A percentile compares a stretch with the other conserved stretches of the same genome.
phyloP scores from a whole-genome alignment of 2,329 filamentous ascomycete species.

The Teratosphaeria destructans region DNA sequence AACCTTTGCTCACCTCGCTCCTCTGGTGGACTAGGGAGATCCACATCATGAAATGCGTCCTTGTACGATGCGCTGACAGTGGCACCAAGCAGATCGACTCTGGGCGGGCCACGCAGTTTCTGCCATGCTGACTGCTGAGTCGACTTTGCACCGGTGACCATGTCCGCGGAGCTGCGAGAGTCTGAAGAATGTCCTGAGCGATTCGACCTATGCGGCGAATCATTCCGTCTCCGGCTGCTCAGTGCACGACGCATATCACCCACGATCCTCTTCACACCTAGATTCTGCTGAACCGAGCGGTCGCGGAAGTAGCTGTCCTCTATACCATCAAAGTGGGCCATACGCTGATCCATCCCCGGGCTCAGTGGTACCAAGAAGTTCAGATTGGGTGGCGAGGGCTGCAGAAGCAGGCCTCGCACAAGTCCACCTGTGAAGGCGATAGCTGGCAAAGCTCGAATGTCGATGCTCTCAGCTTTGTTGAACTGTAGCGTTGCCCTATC shows the following conservation, averaged over 20 bases:
- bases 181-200: constrained; percentile 10
- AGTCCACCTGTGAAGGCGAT: constrained; percentile 69
- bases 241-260: constrained; percentile 76
- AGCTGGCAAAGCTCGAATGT: constrained; percentile 39
- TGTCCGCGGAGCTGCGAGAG: constrained; percentile 4
- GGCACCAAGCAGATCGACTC: constrained; percentile 58
- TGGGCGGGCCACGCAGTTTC: constrained; percentile 16
- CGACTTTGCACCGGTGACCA: not conserved
- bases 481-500: constrained; percentile 44
- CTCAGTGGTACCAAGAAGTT: constrained; percentile 43
- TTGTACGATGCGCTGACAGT: constrained; percentile 19
- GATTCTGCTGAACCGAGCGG: constrained; percentile 36
- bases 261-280: constrained; percentile 76
- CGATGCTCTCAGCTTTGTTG: constrained; percentile 31
- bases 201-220: constrained; percentile 9
- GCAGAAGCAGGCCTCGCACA: constrained; percentile 74
- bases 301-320: constrained; percentile 9
- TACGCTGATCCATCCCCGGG: constrained; percentile 35
- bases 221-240: constrained; percentile 39
- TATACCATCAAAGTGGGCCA: constrained; percentile 2
- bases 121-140: constrained; percentile 11
- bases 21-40: constrained; percentile 52
- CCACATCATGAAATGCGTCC: constrained; percentile 10
- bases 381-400: constrained; percentile 73
- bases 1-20: constrained; percentile 43